Percentiles rank a stretch among this genome's conserved stretches.
These are phyloP conservation scores for Cladosporium sp. DNA, from an alignment of 2,329 filamentous ascomycete genomes.

Conservation along the genomic window DNA sequence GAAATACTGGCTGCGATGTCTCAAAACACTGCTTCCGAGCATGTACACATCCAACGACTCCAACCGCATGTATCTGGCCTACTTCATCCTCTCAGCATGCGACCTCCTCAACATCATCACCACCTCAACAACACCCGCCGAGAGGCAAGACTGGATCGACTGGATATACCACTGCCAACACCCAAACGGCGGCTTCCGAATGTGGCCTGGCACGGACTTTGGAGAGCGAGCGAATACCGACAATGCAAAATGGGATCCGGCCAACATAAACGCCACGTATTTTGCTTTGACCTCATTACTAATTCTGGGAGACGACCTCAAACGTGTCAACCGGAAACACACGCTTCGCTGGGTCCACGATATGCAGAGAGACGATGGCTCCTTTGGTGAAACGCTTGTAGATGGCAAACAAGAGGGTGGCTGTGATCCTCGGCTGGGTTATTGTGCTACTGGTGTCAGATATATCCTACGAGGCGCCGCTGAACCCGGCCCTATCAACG, in stretches of 20 bases:
- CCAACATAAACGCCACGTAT: slow-evolving; percentile 83
- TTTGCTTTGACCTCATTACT: slow-evolving; percentile 80
- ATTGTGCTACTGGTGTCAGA: slow-evolving; percentile 76
- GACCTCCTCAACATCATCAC: slow-evolving; percentile 72
- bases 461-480: slow-evolving; percentile 66
- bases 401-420: slow-evolving; percentile 69
- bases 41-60: slow-evolving; percentile 87
- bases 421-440: slow-evolving; percentile 83
- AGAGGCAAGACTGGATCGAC: slow-evolving; percentile 58
- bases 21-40: slow-evolving; percentile 76
- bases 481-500: slow-evolving; percentile 53
- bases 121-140: slow-evolving; percentile 53
- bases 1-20: slow-evolving; percentile 90
- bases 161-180: slow-evolving; percentile 91
- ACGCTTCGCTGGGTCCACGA: slow-evolving; percentile 72
- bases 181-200: slow-evolving; percentile 82
- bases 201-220: slow-evolving; percentile 70
- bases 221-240: slow-evolving; percentile 48
- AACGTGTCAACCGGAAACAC: slow-evolving; percentile 64
- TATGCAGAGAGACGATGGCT: slow-evolving; percentile 81
- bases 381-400: slow-evolving; percentile 81
- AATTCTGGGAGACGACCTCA: slow-evolving; percentile 60
- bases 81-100: slow-evolving; percentile 83
- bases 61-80: slow-evolving; percentile 84
- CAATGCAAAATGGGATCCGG: slow-evolving; percentile 66